Base-by-base conservation (phyloP, 2,329 filamentous ascomycete species). In the Microdochium bolleyi region DNA sequence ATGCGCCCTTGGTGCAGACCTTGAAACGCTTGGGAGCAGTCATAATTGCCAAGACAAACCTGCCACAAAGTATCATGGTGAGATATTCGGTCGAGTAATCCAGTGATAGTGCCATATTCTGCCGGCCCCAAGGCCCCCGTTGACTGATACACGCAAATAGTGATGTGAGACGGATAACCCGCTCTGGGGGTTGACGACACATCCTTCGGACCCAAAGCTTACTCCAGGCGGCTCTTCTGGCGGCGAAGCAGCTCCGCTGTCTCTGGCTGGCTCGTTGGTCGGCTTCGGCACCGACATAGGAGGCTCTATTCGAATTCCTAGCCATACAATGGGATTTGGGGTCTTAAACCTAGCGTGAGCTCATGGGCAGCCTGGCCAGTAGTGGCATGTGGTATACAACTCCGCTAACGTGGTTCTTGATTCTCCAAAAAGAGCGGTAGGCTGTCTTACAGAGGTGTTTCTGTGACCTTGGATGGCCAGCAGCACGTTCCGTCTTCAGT, bases 401-500 rank as follows among this genome's bases (percentile, higher is more conserved):
- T 30, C 27, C 27, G 27, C 27, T 30, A 30, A 30, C 27, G 27
- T 11, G 27, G 27, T 30, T 30, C 27, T 30, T 30, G 5, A 30
- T 30, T 30, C 11, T 30, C 27, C 27, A 54, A 3, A 0, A 30
- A 83, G 79, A 83, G 77, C 56, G 70, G 72, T 2, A 73, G 82
- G 4, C 61, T 84, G 1, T 79, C 83, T 0, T 85, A 85, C 51
- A 61, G 72, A 14, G 81, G 80, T 0, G 78, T 82, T 0, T 72
- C 79, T 0, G 82, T 85, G 0, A 83, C 81, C 0, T 83, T 78
- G 0, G 80, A 84, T 41, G 81, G 83, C 2, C 82, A 85, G 59
- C 79, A 84, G 53, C 81, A 85, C 62, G 77, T 85, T 0, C 82
- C 82, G 1, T 85, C 82, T 0, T 73, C 80, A 0, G 67, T 84